These are phyloP conservation scores for Puya raimondii DNA, from an alignment of 176 grass and related monocot genomes.

Conservation along the genomic window DNA sequence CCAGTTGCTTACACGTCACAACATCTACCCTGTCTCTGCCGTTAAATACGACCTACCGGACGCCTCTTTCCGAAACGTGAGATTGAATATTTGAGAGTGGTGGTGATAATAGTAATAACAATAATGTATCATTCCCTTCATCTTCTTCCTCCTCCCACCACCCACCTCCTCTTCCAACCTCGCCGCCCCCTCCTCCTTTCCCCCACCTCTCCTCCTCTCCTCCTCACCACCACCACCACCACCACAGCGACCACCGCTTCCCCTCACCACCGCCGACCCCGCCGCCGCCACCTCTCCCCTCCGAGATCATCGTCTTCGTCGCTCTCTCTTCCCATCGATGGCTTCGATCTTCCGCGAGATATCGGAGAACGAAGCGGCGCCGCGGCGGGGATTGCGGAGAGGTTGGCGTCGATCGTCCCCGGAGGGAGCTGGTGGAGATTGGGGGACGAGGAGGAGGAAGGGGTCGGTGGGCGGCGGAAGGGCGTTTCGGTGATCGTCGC, in stretches of 20 bases:
- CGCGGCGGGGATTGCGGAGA: slow-evolving; percentile 32
- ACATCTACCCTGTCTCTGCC: no score
- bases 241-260: slow-evolving; percentile 14
- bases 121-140: no score
- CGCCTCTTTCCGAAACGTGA: no score
- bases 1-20: no score
- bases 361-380: slow-evolving; percentile 19
- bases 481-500: slow-evolving; percentile 50
- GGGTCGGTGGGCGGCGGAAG: slow-evolving; percentile 29
- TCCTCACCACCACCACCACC: slow-evolving; percentile 10
- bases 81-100: no score
- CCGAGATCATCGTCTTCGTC: slow-evolving; percentile 2
- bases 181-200: background rate
- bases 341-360: slow-evolving; percentile 28
- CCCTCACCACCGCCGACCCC: slow-evolving; percentile 4
- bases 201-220: background rate
- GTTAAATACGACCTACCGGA: no score
- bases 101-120: no score
- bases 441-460: slow-evolving; percentile 41
- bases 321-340: background rate
- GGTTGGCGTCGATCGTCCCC: slow-evolving; percentile 50
- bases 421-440: slow-evolving; percentile 92
- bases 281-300: slow-evolving; percentile 3
- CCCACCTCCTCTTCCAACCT: no score
- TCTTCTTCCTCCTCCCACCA: no score